phyloP scores from a whole-genome alignment of 129 eudicot species.

The Pseudognaphalium luteoalbum region DNA sequence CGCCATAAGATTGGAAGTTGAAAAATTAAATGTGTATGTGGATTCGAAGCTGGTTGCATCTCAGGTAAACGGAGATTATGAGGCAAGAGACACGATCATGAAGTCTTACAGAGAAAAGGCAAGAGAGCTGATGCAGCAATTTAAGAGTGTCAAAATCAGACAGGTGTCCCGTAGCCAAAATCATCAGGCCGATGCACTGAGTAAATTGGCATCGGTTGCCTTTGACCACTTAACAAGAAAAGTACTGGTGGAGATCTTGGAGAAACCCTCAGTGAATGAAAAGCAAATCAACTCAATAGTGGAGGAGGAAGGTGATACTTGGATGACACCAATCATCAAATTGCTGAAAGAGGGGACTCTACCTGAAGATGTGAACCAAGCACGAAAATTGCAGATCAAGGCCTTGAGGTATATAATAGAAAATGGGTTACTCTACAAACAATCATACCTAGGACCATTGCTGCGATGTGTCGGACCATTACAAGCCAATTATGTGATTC shows the following conservation, averaged over 20 bases:
- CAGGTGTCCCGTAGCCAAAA: neutral
- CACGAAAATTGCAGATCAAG: no score
- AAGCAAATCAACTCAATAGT: neutral
- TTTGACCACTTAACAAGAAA: neutral
- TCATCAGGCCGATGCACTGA: neutral
- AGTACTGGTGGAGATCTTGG: neutral
- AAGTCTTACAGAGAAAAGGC: neutral
- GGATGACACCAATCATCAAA: neutral
- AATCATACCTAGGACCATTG: neutral
- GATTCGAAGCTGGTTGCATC: neutral
- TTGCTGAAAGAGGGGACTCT: no score
- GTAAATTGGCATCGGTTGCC: neutral
- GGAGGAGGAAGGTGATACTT: neutral
- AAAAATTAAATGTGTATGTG: neutral
- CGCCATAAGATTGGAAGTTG: neutral
- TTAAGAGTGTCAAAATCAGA: fast-evolving
- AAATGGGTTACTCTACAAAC: no score
- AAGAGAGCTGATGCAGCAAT: neutral
- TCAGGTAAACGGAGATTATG: neutral
- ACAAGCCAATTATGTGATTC: neutral
- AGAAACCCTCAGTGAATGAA: neutral
- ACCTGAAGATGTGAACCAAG: no score
- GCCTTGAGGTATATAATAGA: no score
- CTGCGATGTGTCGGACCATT: neutral
- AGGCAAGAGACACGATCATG: neutral